These are phyloP conservation scores for Dillenia turbinata DNA, from an alignment of 164 flowering plant species.

Conservation along the genomic window DNA sequence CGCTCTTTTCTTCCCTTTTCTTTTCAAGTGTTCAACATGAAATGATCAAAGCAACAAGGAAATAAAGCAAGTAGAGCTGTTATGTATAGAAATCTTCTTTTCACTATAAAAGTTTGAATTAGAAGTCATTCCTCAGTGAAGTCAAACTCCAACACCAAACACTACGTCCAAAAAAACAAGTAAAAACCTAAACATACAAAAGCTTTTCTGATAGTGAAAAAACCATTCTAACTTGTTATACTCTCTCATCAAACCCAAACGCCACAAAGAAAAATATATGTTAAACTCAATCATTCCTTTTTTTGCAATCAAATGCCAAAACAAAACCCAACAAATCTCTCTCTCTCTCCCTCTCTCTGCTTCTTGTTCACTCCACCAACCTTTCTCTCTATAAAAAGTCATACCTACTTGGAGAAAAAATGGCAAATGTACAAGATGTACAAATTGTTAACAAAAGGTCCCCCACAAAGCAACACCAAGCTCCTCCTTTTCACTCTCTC, in stretches of 20 bases:
- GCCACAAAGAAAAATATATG: slow-evolving; percentile 3
- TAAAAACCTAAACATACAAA: slow-evolving; percentile 3
- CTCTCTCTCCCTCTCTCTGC: background rate
- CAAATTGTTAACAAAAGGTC: slow-evolving; percentile 10
- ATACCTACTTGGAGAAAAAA: slow-evolving; percentile 30
- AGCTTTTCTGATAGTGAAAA: background rate
- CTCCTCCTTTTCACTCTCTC: background rate
- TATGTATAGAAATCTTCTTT: no score
- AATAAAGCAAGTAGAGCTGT: background rate
- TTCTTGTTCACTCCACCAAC: background rate
- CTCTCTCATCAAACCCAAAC: slow-evolving; percentile 4
- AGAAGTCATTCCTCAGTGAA: background rate
- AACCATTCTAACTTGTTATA: background rate
- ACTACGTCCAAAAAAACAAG: background rate
- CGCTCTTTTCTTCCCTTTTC: background rate
- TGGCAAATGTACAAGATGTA: slow-evolving; percentile 35
- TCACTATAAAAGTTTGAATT: no score
- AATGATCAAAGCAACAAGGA: background rate
- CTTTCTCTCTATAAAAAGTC: slow-evolving; percentile 11
- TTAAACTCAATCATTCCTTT: slow-evolving; percentile 1
- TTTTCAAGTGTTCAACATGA: background rate
- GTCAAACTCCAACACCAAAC: background rate
- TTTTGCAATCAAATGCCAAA: slow-evolving; percentile 2
- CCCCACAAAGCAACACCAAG: slow-evolving; percentile 8
- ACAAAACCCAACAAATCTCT: background rate